Evolutionary conservation across 805 yeast genomes (phyloP).

Genomic region (Alloascoidea hylecoeti): DNA sequence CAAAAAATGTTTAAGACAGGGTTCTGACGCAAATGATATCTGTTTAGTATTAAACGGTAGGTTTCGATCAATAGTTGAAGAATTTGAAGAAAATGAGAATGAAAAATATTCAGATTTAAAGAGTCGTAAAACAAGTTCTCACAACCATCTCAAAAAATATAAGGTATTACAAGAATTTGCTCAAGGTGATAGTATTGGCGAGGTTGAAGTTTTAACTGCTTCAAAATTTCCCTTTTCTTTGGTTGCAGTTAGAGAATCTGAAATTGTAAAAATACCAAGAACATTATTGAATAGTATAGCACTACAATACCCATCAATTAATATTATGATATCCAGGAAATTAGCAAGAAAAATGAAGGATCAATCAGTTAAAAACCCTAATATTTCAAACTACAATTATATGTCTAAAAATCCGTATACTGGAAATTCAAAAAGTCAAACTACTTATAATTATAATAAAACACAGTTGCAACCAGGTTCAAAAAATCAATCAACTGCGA

Average conservation of each 20-base stretch:
- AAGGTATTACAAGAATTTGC: constrained; percentile 65
- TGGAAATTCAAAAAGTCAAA: neutral
- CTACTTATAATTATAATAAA: too few species aligned
- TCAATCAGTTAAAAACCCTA: constrained; percentile 6
- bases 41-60: constrained; percentile 85
- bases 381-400: neutral
- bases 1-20: constrained; percentile 62
- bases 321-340: constrained; percentile 78
- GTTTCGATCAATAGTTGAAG: constrained; percentile 40
- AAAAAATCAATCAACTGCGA: neutral
- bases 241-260: constrained; percentile 87
- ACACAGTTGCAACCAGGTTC: too few species aligned
- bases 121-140: constrained; percentile 4
- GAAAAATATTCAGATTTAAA: constrained; percentile 10
- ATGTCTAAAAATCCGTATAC: neutral
- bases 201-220: constrained; percentile 84
- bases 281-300: constrained; percentile 78
- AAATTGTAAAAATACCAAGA: constrained; percentile 86
- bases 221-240: constrained; percentile 53
- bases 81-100: constrained; percentile 10
- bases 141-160: constrained; percentile 6
- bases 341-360: constrained; percentile 45
- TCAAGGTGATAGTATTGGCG: constrained; percentile 91
- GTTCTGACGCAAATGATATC: constrained; percentile 81
- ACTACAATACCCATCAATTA: constrained; percentile 72